Conservation (phyloP, 2,329 filamentous ascomycete genomes). For the Pestalotiopsis sp. region DNA sequence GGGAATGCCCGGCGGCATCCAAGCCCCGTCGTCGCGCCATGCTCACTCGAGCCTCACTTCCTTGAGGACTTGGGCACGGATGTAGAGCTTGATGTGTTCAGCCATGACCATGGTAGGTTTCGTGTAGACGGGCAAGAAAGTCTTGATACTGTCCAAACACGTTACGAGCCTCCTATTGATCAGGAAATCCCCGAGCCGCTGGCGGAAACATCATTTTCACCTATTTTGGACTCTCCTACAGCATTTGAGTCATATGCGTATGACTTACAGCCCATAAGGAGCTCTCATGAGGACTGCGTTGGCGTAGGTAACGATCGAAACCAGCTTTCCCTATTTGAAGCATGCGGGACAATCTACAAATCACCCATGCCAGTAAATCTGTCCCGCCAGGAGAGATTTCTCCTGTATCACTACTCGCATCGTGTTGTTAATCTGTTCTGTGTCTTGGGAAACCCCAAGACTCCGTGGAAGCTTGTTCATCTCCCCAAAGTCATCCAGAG, state of each 20-base stretch:
- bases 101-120: no score
- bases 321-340: not conserved
- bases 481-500: conserved; percentile 26
- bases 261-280: not conserved
- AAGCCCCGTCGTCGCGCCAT: not conserved
- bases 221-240: not conserved
- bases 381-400: conserved; percentile 22
- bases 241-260: not conserved
- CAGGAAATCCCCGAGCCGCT: no score
- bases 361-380: not conserved
- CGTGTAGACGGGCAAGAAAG: no score
- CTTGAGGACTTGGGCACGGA: no score
- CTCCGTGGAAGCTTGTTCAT: conserved; percentile 30
- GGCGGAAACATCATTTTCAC: no score
- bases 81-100: no score
- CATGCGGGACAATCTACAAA: not conserved
- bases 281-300: not conserved
- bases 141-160: no score
- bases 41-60: no score
- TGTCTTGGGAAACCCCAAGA: conserved; percentile 29
- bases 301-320: not conserved
- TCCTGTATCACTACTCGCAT: conserved; percentile 27
- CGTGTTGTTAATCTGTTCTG: conserved; percentile 27
- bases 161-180: no score
- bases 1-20: not conserved